These are phyloP conservation scores for Exophiala sideris DNA, from an alignment of 2,329 filamentous ascomycete genomes.

Conservation along the genomic window DNA sequence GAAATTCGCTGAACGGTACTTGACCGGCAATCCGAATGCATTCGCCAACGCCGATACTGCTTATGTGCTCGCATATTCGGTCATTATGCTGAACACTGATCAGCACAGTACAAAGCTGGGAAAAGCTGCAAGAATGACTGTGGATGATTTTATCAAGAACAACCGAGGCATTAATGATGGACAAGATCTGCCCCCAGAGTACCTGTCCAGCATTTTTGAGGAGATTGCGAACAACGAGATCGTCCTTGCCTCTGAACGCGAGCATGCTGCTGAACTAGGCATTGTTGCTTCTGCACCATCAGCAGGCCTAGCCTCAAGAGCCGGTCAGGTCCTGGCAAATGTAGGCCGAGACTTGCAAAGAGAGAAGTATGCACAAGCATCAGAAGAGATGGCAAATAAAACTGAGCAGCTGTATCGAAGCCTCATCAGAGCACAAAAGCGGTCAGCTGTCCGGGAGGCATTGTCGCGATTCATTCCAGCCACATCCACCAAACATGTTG, in stretches of 20 bases:
- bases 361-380: constrained; percentile 91
- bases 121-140: constrained; percentile 78
- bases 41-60: constrained; percentile 98
- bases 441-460: constrained; percentile 68
- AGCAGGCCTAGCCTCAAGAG: constrained; percentile 71
- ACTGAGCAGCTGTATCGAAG: constrained; percentile 88
- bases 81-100: constrained; percentile 95
- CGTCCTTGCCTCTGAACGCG: constrained; percentile 86
- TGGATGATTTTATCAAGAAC: constrained; percentile 98
- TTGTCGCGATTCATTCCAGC: constrained; percentile 78
- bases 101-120: constrained; percentile 81
- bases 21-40: constrained; percentile 90
- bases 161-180: constrained; percentile 98
- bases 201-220: constrained; percentile 82
- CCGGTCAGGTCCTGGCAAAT: constrained; percentile 85
- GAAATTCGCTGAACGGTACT: constrained; percentile 96
- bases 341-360: constrained; percentile 87
- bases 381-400: constrained; percentile 83
- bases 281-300: constrained; percentile 56
- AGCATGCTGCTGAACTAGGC: constrained; percentile 79
- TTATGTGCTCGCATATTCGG: constrained; percentile 92
- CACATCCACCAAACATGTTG: constrained; percentile 89
- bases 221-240: constrained; percentile 92
- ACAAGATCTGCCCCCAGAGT: constrained; percentile 87
- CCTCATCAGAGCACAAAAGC: constrained; percentile 82